These are phyloP conservation scores for Cicer chorassanicum DNA, from an alignment of 306 rosid species.

Conservation along the genomic window DNA sequence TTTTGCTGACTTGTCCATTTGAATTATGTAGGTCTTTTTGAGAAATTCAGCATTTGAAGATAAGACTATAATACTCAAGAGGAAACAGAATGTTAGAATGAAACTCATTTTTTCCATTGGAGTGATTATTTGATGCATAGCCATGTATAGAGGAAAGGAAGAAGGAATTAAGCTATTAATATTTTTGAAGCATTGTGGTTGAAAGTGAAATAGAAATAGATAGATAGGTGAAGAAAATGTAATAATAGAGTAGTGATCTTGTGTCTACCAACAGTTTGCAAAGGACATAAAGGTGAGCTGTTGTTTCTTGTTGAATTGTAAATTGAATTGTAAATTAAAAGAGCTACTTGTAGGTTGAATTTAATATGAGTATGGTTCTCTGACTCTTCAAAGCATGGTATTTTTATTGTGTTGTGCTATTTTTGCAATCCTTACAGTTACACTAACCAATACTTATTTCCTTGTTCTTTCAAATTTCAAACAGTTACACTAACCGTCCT, in stretches of 20 bases:
- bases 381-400: not conserved
- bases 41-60: slow-evolving; percentile 49
- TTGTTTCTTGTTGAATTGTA: slow-evolving; percentile 60
- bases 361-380: slow-evolving; percentile 43
- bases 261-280: slow-evolving; percentile 6
- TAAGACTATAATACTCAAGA: slow-evolving; percentile 40
- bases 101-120: slow-evolving; percentile 47
- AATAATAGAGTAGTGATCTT: slow-evolving; percentile 21
- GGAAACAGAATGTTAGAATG: slow-evolving; percentile 46
- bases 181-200: slow-evolving; percentile 16
- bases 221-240: slow-evolving; percentile 31
- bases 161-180: not conserved
- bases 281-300: slow-evolving; percentile 56
- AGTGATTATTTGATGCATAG: slow-evolving; percentile 33
- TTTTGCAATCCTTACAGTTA: slow-evolving; percentile 25
- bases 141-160: slow-evolving; percentile 45
- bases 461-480: not conserved
- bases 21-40: slow-evolving; percentile 69
- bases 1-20: slow-evolving; percentile 82
- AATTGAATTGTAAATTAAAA: slow-evolving; percentile 44
- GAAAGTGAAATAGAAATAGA: not conserved
- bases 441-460: slow-evolving; percentile 32
- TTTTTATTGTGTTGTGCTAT: not conserved
- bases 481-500: not conserved
- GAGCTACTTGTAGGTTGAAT: slow-evolving; percentile 45